A percentile compares a stretch with the other conserved stretches of the same genome.
These are phyloP conservation scores for Gossypium raimondii DNA, from an alignment of 345 rosid genomes.

Conservation along the genomic window DNA sequence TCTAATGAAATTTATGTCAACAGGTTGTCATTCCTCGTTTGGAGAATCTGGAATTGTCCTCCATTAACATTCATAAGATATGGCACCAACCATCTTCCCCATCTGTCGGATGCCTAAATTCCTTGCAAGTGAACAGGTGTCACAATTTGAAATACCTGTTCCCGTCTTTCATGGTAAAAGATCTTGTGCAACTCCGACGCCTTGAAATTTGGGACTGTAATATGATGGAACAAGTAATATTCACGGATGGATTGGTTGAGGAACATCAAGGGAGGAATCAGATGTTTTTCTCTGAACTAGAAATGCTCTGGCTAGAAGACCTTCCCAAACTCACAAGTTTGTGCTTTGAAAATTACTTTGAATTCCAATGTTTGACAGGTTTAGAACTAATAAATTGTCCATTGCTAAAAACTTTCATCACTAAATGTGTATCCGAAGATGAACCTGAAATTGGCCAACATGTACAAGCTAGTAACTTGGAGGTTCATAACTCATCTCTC, in stretches of 20 bases:
- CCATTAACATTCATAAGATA: background rate
- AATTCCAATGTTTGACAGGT: fast-evolving
- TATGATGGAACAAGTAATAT: slow-evolving; percentile 2
- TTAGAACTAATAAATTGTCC: too few relatives aligned
- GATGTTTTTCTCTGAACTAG: background rate
- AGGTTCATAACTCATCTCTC: background rate
- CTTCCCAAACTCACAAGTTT: slow-evolving; percentile 13
- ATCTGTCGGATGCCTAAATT: background rate
- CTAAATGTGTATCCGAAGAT: too few relatives aligned
- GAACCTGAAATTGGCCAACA: too few relatives aligned
- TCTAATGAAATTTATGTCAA: background rate
- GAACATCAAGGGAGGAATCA: background rate
- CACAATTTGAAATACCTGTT: background rate
- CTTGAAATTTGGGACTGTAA: background rate
- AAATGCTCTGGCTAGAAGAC: background rate
- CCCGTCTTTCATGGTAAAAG: background rate
- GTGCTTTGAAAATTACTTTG: background rate
- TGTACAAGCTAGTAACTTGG: background rate
- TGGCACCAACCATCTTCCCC: background rate
- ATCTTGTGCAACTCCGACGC: background rate
- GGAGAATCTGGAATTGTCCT: fast-evolving
- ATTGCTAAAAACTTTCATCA: too few relatives aligned
- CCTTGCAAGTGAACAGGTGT: background rate
- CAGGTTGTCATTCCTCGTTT: slow-evolving; percentile 3
- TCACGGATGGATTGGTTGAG: background rate